Evolutionary conservation across 345 rosid species (phyloP).

Genomic region (Chamaenerion angustifolium): DNA sequence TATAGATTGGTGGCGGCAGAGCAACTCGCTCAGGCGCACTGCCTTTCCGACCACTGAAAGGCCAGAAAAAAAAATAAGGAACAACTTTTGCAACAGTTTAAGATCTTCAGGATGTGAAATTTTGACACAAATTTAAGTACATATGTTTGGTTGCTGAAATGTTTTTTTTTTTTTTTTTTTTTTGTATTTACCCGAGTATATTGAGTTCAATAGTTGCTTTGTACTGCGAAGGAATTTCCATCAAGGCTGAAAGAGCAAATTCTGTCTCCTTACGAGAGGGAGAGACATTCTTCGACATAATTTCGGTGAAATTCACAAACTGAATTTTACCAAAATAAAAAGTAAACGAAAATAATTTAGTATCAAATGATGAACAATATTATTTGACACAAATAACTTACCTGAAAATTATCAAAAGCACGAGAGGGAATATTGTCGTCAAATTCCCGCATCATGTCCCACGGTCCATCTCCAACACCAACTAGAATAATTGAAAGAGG

Average conservation of each 20-base stretch:
- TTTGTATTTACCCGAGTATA: conserved; percentile 37
- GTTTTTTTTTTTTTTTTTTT: no score
- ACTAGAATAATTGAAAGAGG: conserved; percentile 42
- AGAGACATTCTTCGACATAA: conserved; percentile 40
- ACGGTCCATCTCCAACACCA: conserved; percentile 55
- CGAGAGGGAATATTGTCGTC: conserved; percentile 52
- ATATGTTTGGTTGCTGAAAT: neutral
- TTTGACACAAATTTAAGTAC: neutral
- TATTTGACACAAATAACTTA: conserved; percentile 1
- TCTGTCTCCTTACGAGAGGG: conserved; percentile 40
- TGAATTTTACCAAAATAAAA: conserved; percentile 6
- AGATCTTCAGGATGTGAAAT: neutral
- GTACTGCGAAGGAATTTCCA: conserved; percentile 63
- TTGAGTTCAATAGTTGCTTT: conserved; percentile 50
- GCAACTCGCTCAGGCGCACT: conserved; percentile 18
- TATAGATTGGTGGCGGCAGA: conserved; percentile 30
- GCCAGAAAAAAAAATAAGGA: neutral
- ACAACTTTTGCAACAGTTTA: neutral
- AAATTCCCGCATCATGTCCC: conserved; percentile 54
- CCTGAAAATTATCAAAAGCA: conserved; percentile 49
- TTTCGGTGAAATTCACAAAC: conserved; percentile 61
- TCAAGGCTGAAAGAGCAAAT: conserved; percentile 47
- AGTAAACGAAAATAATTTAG: neutral
- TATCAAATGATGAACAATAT: neutral
- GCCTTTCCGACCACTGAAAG: conserved; percentile 20